Evolutionary conservation across 1,284 basidiomycete genomes (phyloP).

Genomic region (Tilletia indica): DNA sequence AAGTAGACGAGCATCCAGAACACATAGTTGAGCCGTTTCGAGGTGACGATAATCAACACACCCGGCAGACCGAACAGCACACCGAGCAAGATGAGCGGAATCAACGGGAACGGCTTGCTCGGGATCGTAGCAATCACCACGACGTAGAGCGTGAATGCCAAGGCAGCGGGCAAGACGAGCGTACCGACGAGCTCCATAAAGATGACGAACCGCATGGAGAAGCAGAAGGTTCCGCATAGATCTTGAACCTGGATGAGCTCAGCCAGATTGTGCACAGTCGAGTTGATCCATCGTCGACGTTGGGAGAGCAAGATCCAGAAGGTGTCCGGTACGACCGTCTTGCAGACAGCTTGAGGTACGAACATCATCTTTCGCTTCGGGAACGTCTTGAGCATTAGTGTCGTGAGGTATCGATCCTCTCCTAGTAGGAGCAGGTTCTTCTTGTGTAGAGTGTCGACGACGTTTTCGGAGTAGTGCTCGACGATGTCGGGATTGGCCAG

Average conservation of each 20-base stretch:
- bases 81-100: constrained; percentile 54
- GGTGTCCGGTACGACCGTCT: constrained; percentile 60
- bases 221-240: constrained; percentile 60
- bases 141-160: constrained; percentile 58
- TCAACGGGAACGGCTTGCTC: constrained; percentile 28
- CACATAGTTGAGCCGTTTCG: constrained; percentile 57
- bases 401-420: constrained; percentile 60
- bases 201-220: constrained; percentile 59
- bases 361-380: constrained; percentile 60
- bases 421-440: constrained; percentile 60
- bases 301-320: constrained; percentile 59
- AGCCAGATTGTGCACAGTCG: constrained; percentile 60
- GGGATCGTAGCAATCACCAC: constrained; percentile 51
- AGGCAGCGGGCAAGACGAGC: constrained; percentile 59
- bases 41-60: constrained; percentile 59
- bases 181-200: constrained; percentile 60
- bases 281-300: constrained; percentile 60
- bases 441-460: constrained; percentile 60
- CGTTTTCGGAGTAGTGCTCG: constrained; percentile 60
- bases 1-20: constrained; percentile 60
- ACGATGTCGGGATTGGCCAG: constrained; percentile 59
- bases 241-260: constrained; percentile 59
- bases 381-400: constrained; percentile 60
- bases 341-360: constrained; percentile 59
- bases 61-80: constrained; percentile 59